Conservation (phyloP, 495 filamentous ascomycete species). For the Pseudoneurospora amorphoporcata region DNA sequence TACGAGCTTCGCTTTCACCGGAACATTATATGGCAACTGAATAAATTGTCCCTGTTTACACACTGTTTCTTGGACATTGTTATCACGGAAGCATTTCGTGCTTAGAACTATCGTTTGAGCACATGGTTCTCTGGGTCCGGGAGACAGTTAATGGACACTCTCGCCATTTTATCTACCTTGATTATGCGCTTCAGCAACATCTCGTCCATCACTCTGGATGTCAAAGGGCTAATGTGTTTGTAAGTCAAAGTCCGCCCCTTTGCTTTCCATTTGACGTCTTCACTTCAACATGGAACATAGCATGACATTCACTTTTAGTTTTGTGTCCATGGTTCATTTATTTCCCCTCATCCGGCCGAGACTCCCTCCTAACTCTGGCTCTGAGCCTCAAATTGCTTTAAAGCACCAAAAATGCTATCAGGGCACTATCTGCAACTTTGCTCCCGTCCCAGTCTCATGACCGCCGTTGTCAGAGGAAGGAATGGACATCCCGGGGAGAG, state of each 20-base stretch:
- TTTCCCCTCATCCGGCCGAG: background rate
- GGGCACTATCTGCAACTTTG: background rate
- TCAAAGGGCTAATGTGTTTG: background rate
- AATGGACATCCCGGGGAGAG: background rate
- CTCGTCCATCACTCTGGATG: background rate
- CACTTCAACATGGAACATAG: background rate
- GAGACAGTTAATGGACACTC: background rate
- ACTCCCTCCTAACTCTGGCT: background rate
- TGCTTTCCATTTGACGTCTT: background rate
- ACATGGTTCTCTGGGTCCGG: background rate
- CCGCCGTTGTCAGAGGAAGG: background rate
- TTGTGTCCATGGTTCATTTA: background rate
- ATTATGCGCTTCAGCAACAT: background rate
- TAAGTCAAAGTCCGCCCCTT: background rate
- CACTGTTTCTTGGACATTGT: background rate
- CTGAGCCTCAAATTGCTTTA: background rate
- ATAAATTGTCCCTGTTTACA: background rate
- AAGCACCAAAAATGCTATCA: background rate
- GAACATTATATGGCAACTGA: background rate
- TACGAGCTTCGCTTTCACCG: background rate
- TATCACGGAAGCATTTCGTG: background rate
- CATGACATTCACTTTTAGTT: background rate
- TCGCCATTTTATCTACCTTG: background rate
- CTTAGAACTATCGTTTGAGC: background rate
- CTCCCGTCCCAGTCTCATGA: background rate